Percentiles rank a stretch among this genome's conserved stretches.
Conservation (phyloP, 2,329 filamentous ascomycete species). For the Cercospora citrullina region DNA sequence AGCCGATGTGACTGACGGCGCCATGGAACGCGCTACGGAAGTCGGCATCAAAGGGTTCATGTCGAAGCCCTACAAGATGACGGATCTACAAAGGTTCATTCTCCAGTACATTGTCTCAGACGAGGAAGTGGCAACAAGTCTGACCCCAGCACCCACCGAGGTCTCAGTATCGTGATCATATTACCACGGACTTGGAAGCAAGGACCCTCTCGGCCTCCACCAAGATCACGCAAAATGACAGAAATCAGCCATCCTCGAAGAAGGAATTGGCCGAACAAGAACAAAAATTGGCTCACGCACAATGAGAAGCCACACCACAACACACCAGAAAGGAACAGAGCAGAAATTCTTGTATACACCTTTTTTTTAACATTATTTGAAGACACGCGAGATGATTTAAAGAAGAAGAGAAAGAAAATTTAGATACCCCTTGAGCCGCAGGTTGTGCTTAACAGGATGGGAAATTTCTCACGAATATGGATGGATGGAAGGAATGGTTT, state of each 20-base stretch:
- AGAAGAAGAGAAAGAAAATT: not conserved
- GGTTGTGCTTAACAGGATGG: not conserved
- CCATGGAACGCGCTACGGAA: slow-evolving; percentile 59
- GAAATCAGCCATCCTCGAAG: not conserved
- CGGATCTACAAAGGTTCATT: slow-evolving; percentile 63
- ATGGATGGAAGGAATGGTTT: not conserved
- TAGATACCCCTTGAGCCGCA: not conserved
- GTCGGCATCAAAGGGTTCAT: slow-evolving; percentile 69
- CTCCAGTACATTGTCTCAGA: slow-evolving; percentile 45
- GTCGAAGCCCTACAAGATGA: slow-evolving; percentile 66
- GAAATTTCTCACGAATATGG: not conserved
- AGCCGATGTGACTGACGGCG: slow-evolving; percentile 66
- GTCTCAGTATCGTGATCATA: not conserved
- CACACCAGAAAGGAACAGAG: not conserved
- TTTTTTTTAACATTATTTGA: not conserved
- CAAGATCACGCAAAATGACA: not conserved
- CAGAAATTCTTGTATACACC: not conserved
- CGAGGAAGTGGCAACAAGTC: not conserved
- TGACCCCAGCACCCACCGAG: not conserved
- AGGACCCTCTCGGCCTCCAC: too few relatives aligned
- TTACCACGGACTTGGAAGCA: too few relatives aligned
- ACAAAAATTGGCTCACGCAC: not conserved
- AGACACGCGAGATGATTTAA: not conserved
- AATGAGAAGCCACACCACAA: not conserved
- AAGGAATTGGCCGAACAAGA: not conserved